Evolutionary conservation across 2,329 filamentous ascomycete species (phyloP).

Genomic region (Alternaria incomplexa): DNA sequence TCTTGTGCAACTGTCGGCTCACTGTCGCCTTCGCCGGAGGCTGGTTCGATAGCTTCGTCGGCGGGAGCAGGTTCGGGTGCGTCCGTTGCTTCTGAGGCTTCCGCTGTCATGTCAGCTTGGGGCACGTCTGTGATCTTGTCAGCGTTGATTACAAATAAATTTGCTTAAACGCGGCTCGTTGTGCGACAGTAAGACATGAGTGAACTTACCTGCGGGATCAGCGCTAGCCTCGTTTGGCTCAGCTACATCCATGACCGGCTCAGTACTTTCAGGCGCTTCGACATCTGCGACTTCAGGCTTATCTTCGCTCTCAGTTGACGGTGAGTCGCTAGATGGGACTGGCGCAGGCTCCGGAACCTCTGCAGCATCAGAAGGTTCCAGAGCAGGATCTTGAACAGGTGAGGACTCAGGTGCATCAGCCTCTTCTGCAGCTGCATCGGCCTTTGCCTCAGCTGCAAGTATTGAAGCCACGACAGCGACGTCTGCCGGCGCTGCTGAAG

Average conservation of each 20-base stretch:
- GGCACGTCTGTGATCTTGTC: background rate
- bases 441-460: background rate
- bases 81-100: background rate
- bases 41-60: background rate
- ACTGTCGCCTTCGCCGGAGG: background rate
- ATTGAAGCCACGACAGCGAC: background rate
- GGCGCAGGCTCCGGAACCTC: background rate
- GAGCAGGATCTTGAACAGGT: background rate
- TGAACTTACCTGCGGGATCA: conserved; percentile 2
- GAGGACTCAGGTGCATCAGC: background rate
- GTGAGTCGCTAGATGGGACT: background rate
- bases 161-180: background rate
- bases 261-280: background rate
- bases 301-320: conserved; percentile 2
- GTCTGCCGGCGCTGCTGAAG: background rate
- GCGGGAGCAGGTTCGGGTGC: background rate
- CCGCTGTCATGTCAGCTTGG: background rate
- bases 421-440: background rate
- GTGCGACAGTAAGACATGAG: background rate
- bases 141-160: background rate
- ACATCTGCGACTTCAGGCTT: background rate
- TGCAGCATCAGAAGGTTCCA: background rate
- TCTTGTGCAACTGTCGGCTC: background rate
- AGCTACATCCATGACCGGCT: background rate
- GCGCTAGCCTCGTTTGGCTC: background rate